Percentiles rank a stretch among this genome's conserved stretches.
These are phyloP conservation scores for Kodamaea lidongshanica DNA, from an alignment of 805 yeast genomes.

Conservation along the genomic window DNA sequence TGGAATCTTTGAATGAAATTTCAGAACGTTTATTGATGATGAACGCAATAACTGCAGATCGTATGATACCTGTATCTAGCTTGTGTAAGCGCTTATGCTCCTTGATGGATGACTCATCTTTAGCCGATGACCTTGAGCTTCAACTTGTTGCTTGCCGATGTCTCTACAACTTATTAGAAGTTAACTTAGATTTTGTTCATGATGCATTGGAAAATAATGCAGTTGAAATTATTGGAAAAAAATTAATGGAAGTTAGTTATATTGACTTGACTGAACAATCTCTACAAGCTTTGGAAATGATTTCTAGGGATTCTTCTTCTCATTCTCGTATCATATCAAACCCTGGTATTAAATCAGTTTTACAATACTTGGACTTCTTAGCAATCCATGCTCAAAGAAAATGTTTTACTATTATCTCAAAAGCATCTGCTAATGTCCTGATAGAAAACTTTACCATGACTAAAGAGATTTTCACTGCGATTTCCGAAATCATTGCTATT, in stretches of 20 bases:
- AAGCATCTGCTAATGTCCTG: conserved; percentile 51
- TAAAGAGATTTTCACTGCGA: conserved; percentile 50
- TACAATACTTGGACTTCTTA: conserved; percentile 79
- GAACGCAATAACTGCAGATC: conserved; percentile 56
- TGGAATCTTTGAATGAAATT: conserved; percentile 61
- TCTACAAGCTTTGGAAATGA: conserved; percentile 63
- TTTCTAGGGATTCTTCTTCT: conserved; percentile 50
- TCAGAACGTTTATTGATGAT: conserved; percentile 63
- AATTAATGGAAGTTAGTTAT: conserved; percentile 66
- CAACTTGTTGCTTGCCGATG: conserved; percentile 81
- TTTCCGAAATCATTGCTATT: conserved; percentile 50
- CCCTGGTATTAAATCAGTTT: conserved; percentile 58
- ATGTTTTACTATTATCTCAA: conserved; percentile 66
- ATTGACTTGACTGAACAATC: conserved; percentile 94
- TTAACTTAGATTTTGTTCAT: conserved; percentile 56
- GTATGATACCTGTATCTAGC: conserved; percentile 54
- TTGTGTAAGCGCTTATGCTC: conserved; percentile 50
- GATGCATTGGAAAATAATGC: conserved; percentile 61
- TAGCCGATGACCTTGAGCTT: conserved; percentile 66
- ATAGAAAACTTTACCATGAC: conserved; percentile 41
- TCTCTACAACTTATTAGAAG: conserved; percentile 72
- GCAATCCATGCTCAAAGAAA: conserved; percentile 85
- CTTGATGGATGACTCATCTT: conserved; percentile 51
- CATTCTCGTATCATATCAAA: conserved; percentile 46
- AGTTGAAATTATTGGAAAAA: conserved; percentile 57